These are phyloP conservation scores for Trichoderma gamsii DNA, from an alignment of 495 filamentous ascomycete genomes.

Conservation along the genomic window DNA sequence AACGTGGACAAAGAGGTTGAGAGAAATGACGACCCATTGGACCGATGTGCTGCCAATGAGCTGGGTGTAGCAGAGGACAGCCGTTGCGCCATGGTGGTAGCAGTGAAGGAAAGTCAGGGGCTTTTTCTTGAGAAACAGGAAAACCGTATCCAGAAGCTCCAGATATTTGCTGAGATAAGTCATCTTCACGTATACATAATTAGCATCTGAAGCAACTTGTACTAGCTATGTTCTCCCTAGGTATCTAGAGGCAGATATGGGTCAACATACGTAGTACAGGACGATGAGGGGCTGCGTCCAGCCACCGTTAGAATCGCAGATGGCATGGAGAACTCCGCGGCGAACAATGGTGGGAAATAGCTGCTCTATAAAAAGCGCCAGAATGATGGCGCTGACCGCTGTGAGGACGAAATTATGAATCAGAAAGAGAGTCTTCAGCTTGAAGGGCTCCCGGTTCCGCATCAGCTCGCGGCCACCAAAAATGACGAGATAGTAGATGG, in stretches of 20 bases:
- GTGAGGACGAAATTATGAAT: constrained; percentile 79
- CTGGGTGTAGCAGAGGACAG: constrained; percentile 80
- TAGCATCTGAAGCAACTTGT: constrained; percentile 24
- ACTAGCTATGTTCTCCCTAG: neutral
- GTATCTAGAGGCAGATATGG: neutral
- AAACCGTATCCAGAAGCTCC: constrained; percentile 73
- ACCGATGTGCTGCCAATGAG: constrained; percentile 70
- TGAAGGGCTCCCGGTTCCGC: constrained; percentile 60
- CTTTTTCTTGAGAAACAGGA: constrained; percentile 84
- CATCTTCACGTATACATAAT: constrained; percentile 42
- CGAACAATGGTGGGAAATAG: constrained; percentile 60
- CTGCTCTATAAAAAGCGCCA: constrained; percentile 68
- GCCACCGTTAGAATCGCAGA: constrained; percentile 65
- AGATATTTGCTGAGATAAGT: constrained; percentile 62
- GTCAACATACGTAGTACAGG: constrained; percentile 60
- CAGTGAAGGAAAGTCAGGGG: constrained; percentile 81
- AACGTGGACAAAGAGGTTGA: constrained; percentile 61
- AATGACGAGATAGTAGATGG: constrained; percentile 68
- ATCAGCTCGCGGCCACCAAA: constrained; percentile 70
- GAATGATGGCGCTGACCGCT: constrained; percentile 56
- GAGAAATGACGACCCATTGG: constrained; percentile 68
- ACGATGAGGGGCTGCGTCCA: constrained; percentile 72
- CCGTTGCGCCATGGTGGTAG: constrained; percentile 80
- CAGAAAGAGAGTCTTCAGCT: constrained; percentile 63
- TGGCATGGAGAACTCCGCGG: constrained; percentile 63